Evolutionary conservation across 768 basidiomycete species (phyloP), one percentile per base, ranked within the genome.

Genomic region (Tephrocybe rancida): DNA sequence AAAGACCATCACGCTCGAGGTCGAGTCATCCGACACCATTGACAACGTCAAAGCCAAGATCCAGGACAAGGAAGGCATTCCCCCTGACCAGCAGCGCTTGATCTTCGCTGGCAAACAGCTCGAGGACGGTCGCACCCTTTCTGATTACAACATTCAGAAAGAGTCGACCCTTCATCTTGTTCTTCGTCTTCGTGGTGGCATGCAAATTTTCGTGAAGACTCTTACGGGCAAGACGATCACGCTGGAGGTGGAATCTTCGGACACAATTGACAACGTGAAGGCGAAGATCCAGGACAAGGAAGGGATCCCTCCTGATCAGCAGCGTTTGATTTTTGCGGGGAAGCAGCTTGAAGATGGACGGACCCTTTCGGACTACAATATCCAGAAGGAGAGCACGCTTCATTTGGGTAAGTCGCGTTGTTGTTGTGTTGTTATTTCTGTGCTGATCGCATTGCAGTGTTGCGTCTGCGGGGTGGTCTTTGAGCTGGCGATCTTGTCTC

Each of bases 201-300:
- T 70, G 71, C 69, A 70, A 30, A 72, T 71, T 39, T 89, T 88
- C 54, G 85, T 92, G 48, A 92, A 92, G 78, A 89, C 88, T 14
- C 73, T 90, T 25, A 90, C 88, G 5, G 60, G 60, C 0, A 58
- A 61, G 54, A 61, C 56, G 13, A 61, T 61, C 37, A 61, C 56
- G 9, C 32, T 58, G 24, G 60, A 58, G 35, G 60, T 58, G 3
- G 60, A 61, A 50, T 61, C 60, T 5, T 61, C 60, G 1, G 60
- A 61, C 24, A 61, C 60, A 6, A 61, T 61, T 21, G 60, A 58
- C 37, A 58, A 58, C 30, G 60, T 61, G 21, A 61, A 61, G 30
- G 49, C 60, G 16, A 61, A 61, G 56, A 61, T 61, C 44, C 60
- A 58, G 52, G 60, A 61, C 48, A 61, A 61, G 54, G 60, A 61